phyloP scores from a whole-genome alignment of 2,329 filamentous ascomycete genomes.

The Claviceps monticola region DNA sequence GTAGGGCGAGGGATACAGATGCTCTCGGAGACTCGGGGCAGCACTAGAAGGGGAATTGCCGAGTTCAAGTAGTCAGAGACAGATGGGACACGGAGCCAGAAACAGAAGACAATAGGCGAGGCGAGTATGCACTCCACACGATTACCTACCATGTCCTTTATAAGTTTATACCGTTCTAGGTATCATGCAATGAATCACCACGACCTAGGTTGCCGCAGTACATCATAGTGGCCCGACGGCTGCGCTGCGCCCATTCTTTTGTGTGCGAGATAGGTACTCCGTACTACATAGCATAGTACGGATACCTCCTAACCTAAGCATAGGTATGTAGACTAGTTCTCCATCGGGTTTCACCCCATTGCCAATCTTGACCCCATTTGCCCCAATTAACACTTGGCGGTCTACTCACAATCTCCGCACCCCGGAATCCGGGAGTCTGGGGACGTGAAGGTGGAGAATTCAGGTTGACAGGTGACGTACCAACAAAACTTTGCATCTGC shows the following conservation, averaged over 20 bases:
- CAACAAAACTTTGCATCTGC: too few species aligned
- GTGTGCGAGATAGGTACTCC: too few species aligned
- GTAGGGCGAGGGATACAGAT: background rate
- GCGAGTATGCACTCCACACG: background rate
- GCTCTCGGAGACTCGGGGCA: background rate
- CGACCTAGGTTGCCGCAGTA: too few species aligned
- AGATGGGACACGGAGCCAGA: slow-evolving; percentile 3
- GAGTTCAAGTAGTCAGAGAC: slow-evolving; percentile 6
- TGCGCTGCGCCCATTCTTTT: too few species aligned
- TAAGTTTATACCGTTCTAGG: background rate
- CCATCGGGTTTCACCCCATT: background rate
- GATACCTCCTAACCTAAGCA: too few species aligned
- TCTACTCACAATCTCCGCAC: slow-evolving; percentile 5
- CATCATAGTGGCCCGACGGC: too few species aligned
- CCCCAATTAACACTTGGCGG: background rate
- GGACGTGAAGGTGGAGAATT: background rate
- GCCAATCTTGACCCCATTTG: background rate
- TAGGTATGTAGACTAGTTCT: background rate
- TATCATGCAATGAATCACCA: background rate
- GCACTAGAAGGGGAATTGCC: slow-evolving; percentile 1
- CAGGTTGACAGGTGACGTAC: background rate
- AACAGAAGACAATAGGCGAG: slow-evolving; percentile 7
- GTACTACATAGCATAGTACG: too few species aligned
- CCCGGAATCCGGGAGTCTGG: background rate
- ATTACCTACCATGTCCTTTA: too few species aligned